Conservation (phyloP, 2,329 filamentous ascomycete genomes). For the Hortaea sp. region DNA sequence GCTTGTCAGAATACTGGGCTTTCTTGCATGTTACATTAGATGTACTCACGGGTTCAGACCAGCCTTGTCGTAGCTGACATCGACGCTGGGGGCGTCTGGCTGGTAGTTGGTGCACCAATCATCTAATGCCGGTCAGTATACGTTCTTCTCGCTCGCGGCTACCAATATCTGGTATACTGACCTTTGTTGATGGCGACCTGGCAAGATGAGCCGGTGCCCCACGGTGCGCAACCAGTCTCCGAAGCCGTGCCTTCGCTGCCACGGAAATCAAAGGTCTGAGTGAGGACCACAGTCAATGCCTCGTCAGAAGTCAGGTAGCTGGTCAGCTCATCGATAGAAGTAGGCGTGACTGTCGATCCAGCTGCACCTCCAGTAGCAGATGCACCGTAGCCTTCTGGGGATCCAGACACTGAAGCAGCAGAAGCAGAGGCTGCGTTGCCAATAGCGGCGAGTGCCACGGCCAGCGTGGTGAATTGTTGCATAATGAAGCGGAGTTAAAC, state of each 20-base stretch:
- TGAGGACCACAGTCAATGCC: conserved; percentile 49
- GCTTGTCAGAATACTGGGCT: too few species aligned
- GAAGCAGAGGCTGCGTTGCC: not conserved
- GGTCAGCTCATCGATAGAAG: conserved; percentile 44
- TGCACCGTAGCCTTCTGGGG: conserved; percentile 39
- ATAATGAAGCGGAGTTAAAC: too few species aligned
- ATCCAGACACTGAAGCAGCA: conserved; percentile 12
- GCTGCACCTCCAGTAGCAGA: conserved; percentile 52
- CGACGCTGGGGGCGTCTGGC: conserved; percentile 10
- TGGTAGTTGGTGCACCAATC: conserved; percentile 46
- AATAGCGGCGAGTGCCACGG: too few species aligned
- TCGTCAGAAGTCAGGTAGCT: conserved; percentile 46
- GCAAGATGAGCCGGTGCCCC: conserved; percentile 40
- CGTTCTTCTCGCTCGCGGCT: too few species aligned
- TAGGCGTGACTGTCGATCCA: conserved; percentile 29
- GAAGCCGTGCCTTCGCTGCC: conserved; percentile 45
- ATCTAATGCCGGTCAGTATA: conserved; percentile 18
- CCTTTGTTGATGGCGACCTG: conserved; percentile 51
- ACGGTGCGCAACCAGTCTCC: conserved; percentile 47
- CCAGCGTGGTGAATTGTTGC: too few species aligned
- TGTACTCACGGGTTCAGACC: conserved; percentile 25
- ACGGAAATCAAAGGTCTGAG: conserved; percentile 45
- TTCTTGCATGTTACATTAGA: too few species aligned
- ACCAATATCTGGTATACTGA: too few species aligned
- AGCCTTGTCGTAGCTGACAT: conserved; percentile 44